These are phyloP conservation scores for Neurospora crassa DNA, from an alignment of 2,329 filamentous ascomycete species.

Conservation along the genomic window DNA sequence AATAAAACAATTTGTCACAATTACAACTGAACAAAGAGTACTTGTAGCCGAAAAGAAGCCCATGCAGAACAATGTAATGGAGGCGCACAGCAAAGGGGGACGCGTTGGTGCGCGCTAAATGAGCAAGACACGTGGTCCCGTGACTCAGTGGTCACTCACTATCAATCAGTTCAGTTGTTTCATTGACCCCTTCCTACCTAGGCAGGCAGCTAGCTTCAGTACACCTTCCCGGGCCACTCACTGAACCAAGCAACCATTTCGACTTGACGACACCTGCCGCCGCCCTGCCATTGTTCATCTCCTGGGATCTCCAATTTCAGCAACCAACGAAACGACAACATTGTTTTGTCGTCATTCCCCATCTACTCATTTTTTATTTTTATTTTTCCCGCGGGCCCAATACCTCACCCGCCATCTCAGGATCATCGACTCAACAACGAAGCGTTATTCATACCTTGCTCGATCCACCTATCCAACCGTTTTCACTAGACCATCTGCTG, in stretches of 20 bases:
- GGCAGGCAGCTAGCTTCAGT: neutral
- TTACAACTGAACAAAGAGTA: neutral
- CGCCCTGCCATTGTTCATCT: neutral
- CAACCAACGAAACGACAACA: neutral
- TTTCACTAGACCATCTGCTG: neutral
- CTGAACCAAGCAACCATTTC: neutral
- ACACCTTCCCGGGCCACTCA: neutral
- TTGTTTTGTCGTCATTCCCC: neutral
- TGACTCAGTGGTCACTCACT: neutral
- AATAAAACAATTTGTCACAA: neutral
- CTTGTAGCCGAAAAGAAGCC: too few species aligned
- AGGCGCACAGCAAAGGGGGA: neutral
- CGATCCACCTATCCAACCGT: neutral
- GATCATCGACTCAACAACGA: neutral
- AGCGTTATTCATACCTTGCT: neutral
- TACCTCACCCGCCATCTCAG: neutral
- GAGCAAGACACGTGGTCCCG: neutral
- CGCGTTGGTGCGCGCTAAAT: conserved; percentile 4
- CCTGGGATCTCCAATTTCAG: neutral
- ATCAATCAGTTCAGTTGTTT: neutral
- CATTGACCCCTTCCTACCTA: neutral
- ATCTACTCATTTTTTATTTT: neutral
- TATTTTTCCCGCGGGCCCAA: neutral
- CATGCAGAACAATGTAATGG: neutral
- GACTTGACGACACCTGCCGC: neutral